Evolutionary conservation across 179 eudicot species (phyloP).

Genomic region (Silene coronaria): DNA sequence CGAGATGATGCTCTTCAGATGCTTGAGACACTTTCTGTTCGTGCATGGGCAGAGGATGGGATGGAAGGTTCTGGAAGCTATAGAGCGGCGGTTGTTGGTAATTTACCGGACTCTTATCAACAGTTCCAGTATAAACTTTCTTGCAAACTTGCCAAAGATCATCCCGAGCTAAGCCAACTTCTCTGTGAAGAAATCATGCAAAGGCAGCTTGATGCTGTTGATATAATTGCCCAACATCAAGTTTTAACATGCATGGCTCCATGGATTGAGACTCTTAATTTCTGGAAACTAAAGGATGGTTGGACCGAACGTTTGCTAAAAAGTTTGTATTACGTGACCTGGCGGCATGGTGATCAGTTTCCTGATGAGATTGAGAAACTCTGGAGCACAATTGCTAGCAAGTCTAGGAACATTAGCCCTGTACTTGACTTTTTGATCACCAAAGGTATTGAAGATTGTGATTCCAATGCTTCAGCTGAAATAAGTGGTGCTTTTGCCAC

Average conservation of each 20-base stretch:
- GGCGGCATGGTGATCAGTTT: slow-evolving; percentile 98
- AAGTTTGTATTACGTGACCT: slow-evolving; percentile 87
- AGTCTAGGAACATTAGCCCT: slow-evolving; percentile 84
- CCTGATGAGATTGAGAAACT: slow-evolving; percentile 99
- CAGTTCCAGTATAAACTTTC: slow-evolving; percentile 97
- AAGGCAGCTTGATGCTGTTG: slow-evolving; percentile 98
- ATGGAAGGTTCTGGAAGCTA: slow-evolving; percentile 83
- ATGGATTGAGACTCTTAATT: slow-evolving; percentile 96
- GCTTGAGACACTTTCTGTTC: slow-evolving; percentile 95
- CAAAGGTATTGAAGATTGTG: slow-evolving; percentile 98
- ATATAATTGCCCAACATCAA: slow-evolving; percentile 98
- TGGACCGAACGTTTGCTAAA: slow-evolving; percentile 92
- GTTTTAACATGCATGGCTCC: slow-evolving; percentile 99
- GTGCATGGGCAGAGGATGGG: slow-evolving; percentile 97
- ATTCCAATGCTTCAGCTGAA: slow-evolving; percentile 96
- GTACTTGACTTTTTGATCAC: slow-evolving; percentile 91
- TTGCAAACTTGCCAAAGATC: slow-evolving; percentile 98
- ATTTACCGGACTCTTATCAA: slow-evolving; percentile 96
- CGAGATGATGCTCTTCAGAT: slow-evolving; percentile 99
- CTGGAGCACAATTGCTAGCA: slow-evolving; percentile 99
- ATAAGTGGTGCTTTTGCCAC: slow-evolving; percentile 98
- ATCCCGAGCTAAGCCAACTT: slow-evolving; percentile 92
- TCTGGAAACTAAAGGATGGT: slow-evolving; percentile 95
- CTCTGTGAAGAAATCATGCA: slow-evolving; percentile 99
- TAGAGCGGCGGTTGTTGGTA: slow-evolving; percentile 98